Base-by-base conservation (phyloP, 2,329 filamentous ascomycete species). In the Metarhizium rileyi region DNA sequence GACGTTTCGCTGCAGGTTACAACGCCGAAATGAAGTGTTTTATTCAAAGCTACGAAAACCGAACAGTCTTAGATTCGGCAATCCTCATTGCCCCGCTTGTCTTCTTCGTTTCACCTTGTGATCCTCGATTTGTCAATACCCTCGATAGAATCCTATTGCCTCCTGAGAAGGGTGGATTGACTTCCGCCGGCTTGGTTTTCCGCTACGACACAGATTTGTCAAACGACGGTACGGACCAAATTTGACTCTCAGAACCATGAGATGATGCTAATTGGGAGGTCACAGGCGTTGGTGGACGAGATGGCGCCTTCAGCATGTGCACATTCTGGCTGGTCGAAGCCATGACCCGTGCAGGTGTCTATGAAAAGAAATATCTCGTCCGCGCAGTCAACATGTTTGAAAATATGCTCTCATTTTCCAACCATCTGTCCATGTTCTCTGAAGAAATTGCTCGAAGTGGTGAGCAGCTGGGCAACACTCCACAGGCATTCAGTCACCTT, bases 241-340 rank as follows among this genome's bases (percentile, higher is more conserved):
- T 38, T 4, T 41, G 20, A 7, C 46, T 23, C 20, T 9, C 4
- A 22, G 14, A 23, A 14, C 20, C 4, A 42, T 23, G n/a, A 8
- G 5, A 25, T 16, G 12, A 42, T 16, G 12, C 38, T 42, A 25
- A 42, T 16, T 5, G 16, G 5, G 18, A 41, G 20, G 12, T 30
- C 2, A 40, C 55, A 85, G 83, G 84, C 27, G 83, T 90, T 8
- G 84, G 84, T 35, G 86, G 86, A 18, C 74, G 77, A 47, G 86
- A 90, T 66, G 86, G 86, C 22, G 84, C 85, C 20, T 90, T 90
- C 61, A 82, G 77, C 59, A 89, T 90, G 84, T 88, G 85, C 61
- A 90, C 85, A 0, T 90, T 90, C 63, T 90, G 86, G 86, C 77
- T 89, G 0, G 84, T 90, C 12, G 86, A 90, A 66, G 84, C 86